Evolutionary conservation across 176 grass and related monocot species (phyloP).

Genomic region (Raddia guianensis): DNA sequence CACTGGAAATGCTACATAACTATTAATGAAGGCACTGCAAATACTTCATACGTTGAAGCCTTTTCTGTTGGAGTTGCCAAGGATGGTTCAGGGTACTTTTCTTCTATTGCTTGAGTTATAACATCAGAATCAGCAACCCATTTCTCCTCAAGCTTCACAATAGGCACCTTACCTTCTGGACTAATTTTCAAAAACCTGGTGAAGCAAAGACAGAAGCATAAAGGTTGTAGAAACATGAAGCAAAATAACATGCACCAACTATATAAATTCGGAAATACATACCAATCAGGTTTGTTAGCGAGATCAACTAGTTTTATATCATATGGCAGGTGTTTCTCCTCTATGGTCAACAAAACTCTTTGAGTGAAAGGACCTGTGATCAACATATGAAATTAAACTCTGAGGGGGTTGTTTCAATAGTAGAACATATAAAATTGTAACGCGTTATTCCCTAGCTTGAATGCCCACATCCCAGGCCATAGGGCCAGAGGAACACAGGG

Average conservation of each 20-base stretch:
- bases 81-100: slow-evolving; percentile 79
- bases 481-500: too few relatives aligned
- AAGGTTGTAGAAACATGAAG: slow-evolving; percentile 20
- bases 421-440: background rate
- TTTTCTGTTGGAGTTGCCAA: slow-evolving; percentile 78
- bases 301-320: slow-evolving; percentile 75
- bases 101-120: slow-evolving; percentile 81
- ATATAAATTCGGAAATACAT: slow-evolving; percentile 36
- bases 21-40: slow-evolving; percentile 21
- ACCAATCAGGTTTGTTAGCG: slow-evolving; percentile 90
- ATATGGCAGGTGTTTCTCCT: slow-evolving; percentile 82
- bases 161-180: slow-evolving; percentile 85
- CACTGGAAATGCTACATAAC: slow-evolving; percentile 45
- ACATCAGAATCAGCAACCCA: slow-evolving; percentile 94
- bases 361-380: slow-evolving; percentile 81
- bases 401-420: background rate
- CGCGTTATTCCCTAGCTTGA: background rate
- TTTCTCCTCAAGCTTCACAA: slow-evolving; percentile 75
- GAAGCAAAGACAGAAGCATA: slow-evolving; percentile 26
- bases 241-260: background rate
- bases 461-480: too few relatives aligned
- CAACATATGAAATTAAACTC: slow-evolving; percentile 36
- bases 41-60: slow-evolving; percentile 63
- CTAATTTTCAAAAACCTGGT: slow-evolving; percentile 84
- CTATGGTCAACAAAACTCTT: slow-evolving; percentile 82